Percentiles rank a stretch among this genome's conserved stretches.
Evolutionary conservation across 2,329 filamentous ascomycete species (phyloP).

Genomic region (Xylaria sp.): DNA sequence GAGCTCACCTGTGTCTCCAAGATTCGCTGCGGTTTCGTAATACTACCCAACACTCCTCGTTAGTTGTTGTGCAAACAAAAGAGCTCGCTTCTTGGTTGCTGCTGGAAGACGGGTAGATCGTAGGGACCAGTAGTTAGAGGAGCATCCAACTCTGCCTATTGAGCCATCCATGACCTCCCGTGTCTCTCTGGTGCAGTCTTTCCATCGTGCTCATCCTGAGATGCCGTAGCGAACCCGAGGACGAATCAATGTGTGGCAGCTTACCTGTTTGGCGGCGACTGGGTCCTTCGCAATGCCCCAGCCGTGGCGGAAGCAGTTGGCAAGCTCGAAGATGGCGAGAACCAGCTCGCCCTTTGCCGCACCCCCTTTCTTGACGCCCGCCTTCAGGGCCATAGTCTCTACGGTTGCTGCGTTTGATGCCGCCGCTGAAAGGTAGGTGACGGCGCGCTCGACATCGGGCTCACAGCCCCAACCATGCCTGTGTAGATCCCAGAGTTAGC

Average conservation of each 20-base stretch:
- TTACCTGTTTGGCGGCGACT: constrained; percentile 79
- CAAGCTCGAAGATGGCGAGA: constrained; percentile 94
- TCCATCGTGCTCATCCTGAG: constrained; percentile 14
- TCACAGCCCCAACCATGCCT: constrained; percentile 94
- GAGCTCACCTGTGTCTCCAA: constrained; percentile 81
- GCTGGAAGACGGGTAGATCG: constrained; percentile 15
- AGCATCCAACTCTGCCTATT: constrained; percentile 17
- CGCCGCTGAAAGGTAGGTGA: constrained; percentile 86
- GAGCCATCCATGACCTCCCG: constrained; percentile 16
- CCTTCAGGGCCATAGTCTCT: constrained; percentile 84
- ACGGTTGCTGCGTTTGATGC: constrained; percentile 90
- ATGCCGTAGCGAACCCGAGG: constrained; percentile 14
- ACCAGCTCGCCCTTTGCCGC: constrained; percentile 96
- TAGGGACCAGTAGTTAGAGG: constrained; percentile 15
- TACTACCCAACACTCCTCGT: constrained; percentile 67
- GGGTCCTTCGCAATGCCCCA: constrained; percentile 92
- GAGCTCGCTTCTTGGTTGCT: constrained; percentile 8
- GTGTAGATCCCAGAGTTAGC: constrained; percentile 43
- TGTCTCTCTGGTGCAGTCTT: constrained; percentile 5
- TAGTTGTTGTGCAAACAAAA: constrained; percentile 34
- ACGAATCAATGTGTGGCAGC: constrained; percentile 40
- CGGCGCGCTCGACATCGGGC: constrained; percentile 75
- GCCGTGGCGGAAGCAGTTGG: constrained; percentile 90
- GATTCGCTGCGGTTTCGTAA: constrained; percentile 96
- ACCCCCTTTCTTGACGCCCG: constrained; percentile 91